phyloP scores from a whole-genome alignment of 139 green algal genomes.

The Medakamo hakoo region DNA sequence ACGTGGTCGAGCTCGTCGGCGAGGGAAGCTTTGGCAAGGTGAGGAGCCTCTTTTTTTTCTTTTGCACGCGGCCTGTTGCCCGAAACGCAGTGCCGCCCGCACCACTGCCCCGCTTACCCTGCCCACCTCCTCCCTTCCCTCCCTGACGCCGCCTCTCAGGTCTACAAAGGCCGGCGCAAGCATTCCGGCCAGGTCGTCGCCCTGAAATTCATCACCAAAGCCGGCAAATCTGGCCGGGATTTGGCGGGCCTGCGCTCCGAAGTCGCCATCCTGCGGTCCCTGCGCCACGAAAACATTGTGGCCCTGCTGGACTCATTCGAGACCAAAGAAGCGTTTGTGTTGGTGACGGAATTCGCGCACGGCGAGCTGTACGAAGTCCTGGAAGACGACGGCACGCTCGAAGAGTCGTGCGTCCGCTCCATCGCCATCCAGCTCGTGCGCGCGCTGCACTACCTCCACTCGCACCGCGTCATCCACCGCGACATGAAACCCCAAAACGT shows the following conservation, averaged over 20 bases:
- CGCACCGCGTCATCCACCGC: slow-evolving; percentile 81
- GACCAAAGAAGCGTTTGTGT: slow-evolving; percentile 85
- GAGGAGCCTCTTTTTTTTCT: neutral
- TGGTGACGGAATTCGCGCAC: slow-evolving; percentile 94
- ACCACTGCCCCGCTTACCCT: neutral
- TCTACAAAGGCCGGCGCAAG: slow-evolving; percentile 82
- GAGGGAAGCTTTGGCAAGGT: slow-evolving; percentile 95
- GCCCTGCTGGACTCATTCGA: slow-evolving; percentile 77
- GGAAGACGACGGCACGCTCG: slow-evolving; percentile 78
- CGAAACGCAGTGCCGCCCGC: neutral
- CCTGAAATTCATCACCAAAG: slow-evolving; percentile 98
- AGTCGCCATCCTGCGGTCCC: slow-evolving; percentile 73
- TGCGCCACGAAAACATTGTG: slow-evolving; percentile 61
- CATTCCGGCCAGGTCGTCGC: slow-evolving; percentile 84
- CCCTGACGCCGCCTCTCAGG: slow-evolving; percentile 28
- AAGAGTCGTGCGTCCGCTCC: slow-evolving; percentile 58
- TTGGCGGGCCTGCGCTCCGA: slow-evolving; percentile 81
- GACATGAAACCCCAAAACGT: slow-evolving; percentile 94
- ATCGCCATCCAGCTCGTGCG: slow-evolving; percentile 84
- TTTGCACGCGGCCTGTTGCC: neutral
- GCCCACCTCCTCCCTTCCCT: neutral
- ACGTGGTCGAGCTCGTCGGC: slow-evolving; percentile 79
- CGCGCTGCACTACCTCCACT: slow-evolving; percentile 88
- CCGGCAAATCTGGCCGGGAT: slow-evolving; percentile 83
- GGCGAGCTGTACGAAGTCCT: slow-evolving; percentile 97